phyloP scores from a whole-genome alignment of 2,329 filamentous ascomycete genomes.

The Simplicillium aogashimaense region DNA sequence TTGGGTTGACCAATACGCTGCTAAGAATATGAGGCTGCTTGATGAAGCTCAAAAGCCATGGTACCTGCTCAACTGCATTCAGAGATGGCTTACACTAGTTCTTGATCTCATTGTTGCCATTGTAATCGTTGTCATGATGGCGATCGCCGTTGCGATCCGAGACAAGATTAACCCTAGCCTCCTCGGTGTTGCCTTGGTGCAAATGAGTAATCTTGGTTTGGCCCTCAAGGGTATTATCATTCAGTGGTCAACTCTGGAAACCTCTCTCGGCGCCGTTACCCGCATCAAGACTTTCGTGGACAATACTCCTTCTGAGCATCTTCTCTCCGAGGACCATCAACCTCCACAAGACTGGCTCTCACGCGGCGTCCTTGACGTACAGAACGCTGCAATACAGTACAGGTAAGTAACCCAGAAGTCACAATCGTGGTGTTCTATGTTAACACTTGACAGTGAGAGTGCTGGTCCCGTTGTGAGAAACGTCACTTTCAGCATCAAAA shows the following conservation, averaged over 20 bases:
- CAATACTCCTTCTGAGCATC: slow-evolving; percentile 14
- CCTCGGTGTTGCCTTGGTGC: not conserved
- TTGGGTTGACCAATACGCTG: slow-evolving; percentile 24
- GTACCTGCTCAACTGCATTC: slow-evolving; percentile 41
- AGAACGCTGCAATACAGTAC: slow-evolving; percentile 14
- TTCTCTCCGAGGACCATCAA: slow-evolving; percentile 7
- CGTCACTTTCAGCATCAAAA: slow-evolving; percentile 18
- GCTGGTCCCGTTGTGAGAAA: slow-evolving; percentile 16
- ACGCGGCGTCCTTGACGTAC: slow-evolving; percentile 12
- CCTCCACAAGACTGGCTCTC: slow-evolving; percentile 13
- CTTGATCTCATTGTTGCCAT: slow-evolving; percentile 39
- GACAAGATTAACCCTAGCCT: slow-evolving; percentile 7
- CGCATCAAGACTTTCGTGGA: slow-evolving; percentile 16
- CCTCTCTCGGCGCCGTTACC: slow-evolving; percentile 3
- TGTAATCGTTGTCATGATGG: slow-evolving; percentile 27
- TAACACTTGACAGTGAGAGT: slow-evolving; percentile 8
- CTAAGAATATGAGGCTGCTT: slow-evolving; percentile 24
- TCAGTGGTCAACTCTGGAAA: slow-evolving; percentile 4
- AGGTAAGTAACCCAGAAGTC: slow-evolving; percentile 12
- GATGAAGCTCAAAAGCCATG: slow-evolving; percentile 41
- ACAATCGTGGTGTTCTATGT: not conserved
- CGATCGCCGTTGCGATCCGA: slow-evolving; percentile 25
- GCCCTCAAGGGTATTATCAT: not conserved
- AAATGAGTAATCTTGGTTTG: slow-evolving; percentile 1
- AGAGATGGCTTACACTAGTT: slow-evolving; percentile 42